Percentiles rank a stretch among this genome's conserved stretches.
These are phyloP conservation scores for Cichorium intybus DNA, from an alignment of 140 eudicot genomes.

Conservation along the genomic window DNA sequence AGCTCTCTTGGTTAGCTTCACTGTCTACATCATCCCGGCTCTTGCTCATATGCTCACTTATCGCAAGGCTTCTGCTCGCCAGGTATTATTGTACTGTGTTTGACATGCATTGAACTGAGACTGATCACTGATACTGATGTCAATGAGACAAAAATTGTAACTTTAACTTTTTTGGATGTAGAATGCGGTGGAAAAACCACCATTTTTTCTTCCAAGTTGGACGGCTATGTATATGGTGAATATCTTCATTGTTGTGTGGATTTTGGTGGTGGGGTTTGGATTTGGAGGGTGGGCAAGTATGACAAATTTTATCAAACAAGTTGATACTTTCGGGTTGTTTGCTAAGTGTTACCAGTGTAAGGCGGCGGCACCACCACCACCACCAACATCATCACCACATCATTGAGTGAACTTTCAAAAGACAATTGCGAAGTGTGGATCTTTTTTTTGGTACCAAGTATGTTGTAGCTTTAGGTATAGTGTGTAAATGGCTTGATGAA, in stretches of 20 bases:
- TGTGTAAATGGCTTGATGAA: constrained; percentile 9
- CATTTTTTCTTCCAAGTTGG: constrained; percentile 65
- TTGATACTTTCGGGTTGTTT: constrained; percentile 66
- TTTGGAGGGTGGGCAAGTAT: constrained; percentile 82
- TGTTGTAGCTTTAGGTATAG: constrained; percentile 6
- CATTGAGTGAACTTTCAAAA: constrained; percentile 23
- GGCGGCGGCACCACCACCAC: constrained; percentile 28
- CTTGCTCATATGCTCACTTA: constrained; percentile 81
- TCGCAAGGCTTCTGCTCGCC: constrained; percentile 57
- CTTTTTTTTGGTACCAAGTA: not conserved
- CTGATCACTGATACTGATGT: not conserved
- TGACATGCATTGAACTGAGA: not conserved
- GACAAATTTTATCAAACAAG: constrained; percentile 62
- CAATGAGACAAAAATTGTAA: not conserved
- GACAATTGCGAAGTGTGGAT: not conserved
- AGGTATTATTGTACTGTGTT: constrained; percentile 35
- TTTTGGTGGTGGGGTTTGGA: constrained; percentile 61
- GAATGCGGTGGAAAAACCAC: constrained; percentile 75
- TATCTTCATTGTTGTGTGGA: constrained; percentile 55
- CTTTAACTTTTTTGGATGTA: constrained; percentile 20
- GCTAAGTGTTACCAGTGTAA: constrained; percentile 74
- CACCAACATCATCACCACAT: constrained; percentile 2
- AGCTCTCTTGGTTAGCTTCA: constrained; percentile 72
- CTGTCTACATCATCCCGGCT: constrained; percentile 72
- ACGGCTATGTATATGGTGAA: constrained; percentile 55